A percentile compares a stretch with the other conserved stretches of the same genome.
Conservation (phyloP, 805 yeast genomes). For the Suhomyces kilbournensis region DNA sequence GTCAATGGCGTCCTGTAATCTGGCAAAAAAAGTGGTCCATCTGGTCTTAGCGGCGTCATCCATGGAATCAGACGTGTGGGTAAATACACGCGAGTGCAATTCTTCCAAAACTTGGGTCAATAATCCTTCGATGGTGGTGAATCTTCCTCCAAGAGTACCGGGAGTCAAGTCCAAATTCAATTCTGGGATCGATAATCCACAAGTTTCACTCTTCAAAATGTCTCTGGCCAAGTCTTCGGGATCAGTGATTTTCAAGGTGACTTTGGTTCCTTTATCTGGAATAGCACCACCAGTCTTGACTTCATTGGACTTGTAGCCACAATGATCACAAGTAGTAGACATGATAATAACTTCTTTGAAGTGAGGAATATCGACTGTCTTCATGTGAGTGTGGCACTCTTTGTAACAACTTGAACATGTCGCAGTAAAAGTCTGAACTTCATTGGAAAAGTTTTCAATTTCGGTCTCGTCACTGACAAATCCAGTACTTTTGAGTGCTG, state of each 20-base stretch:
- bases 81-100: slow-evolving; percentile 77
- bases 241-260: slow-evolving; percentile 74
- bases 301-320: slow-evolving; percentile 96
- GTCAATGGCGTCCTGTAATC: slow-evolving; percentile 70
- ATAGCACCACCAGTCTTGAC: slow-evolving; percentile 98
- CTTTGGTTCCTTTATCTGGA: slow-evolving; percentile 77
- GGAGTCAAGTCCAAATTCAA: slow-evolving; percentile 85
- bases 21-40: slow-evolving; percentile 78
- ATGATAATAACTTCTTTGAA: slow-evolving; percentile 95
- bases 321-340: slow-evolving; percentile 88
- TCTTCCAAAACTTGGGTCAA: slow-evolving; percentile 87
- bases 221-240: slow-evolving; percentile 93
- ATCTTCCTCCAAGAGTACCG: slow-evolving; percentile 97
- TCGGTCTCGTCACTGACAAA: slow-evolving; percentile 70
- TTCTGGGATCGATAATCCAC: slow-evolving; percentile 84
- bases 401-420: slow-evolving; percentile 87
- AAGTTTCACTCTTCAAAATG: slow-evolving; percentile 89
- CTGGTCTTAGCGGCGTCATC: slow-evolving; percentile 68
- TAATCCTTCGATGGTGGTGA: slow-evolving; percentile 95
- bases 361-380: slow-evolving; percentile 93
- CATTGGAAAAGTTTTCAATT: slow-evolving; percentile 81
- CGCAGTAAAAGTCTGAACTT: slow-evolving; percentile 90
- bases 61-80: slow-evolving; percentile 90
- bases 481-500: slow-evolving; percentile 44
- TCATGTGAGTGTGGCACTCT: slow-evolving; percentile 92